A percentile compares a stretch with the other conserved stretches of the same genome.
phyloP scores from a whole-genome alignment of 768 basidiomycete genomes.

The Lentinula guzmanii region DNA sequence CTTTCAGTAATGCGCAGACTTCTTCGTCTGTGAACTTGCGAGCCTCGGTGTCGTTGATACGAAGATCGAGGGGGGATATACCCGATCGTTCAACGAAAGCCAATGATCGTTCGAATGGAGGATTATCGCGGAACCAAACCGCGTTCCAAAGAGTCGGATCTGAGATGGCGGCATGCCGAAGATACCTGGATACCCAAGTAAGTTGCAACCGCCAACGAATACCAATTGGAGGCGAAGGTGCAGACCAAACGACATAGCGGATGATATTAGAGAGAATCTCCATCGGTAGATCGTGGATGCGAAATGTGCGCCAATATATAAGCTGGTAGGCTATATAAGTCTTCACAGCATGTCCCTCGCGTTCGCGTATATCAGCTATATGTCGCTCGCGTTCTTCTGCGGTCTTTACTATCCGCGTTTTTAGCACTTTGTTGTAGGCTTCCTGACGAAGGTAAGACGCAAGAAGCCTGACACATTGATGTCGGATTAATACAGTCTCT shows the following conservation, averaged over 20 bases:
- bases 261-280: slow-evolving; percentile 67
- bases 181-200: slow-evolving; percentile 54
- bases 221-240: slow-evolving; percentile 25
- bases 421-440: neutral
- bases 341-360: neutral
- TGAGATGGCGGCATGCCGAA: slow-evolving; percentile 42
- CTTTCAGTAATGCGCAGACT: slow-evolving; percentile 45
- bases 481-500: slow-evolving; percentile 7
- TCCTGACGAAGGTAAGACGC: neutral
- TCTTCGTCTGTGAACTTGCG: slow-evolving; percentile 31
- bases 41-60: slow-evolving; percentile 42
- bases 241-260: slow-evolving; percentile 53
- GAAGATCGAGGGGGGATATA: slow-evolving; percentile 50
- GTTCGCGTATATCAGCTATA: neutral
- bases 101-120: slow-evolving; percentile 45
- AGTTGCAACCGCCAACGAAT: slow-evolving; percentile 38
- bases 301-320: slow-evolving; percentile 39
- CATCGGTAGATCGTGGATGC: slow-evolving; percentile 54
- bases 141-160: slow-evolving; percentile 59
- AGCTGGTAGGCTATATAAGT: slow-evolving; percentile 10
- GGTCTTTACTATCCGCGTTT: neutral
- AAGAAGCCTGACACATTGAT: slow-evolving; percentile 6
- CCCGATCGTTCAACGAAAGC: slow-evolving; percentile 56
- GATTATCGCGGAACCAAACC: slow-evolving; percentile 53
- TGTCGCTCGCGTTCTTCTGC: neutral